Percentiles rank a stretch among this genome's conserved stretches.
Evolutionary conservation across 2,329 filamentous ascomycete species (phyloP).

Genomic region (Pseudogymnoascus sp.): DNA sequence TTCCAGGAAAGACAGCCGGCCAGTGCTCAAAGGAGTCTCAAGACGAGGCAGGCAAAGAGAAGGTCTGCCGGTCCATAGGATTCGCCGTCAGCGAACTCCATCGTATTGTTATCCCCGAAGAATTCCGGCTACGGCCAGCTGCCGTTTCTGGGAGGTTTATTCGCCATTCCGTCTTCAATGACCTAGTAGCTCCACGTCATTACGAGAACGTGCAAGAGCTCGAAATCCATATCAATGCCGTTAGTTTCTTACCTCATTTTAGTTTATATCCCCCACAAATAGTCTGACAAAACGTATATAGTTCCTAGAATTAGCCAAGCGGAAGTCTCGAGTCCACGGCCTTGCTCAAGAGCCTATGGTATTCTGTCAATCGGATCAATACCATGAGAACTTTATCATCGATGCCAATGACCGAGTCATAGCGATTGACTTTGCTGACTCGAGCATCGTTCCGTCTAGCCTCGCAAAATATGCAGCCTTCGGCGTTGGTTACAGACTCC

Average conservation of each 20-base stretch:
- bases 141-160: not conserved
- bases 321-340: conserved; percentile 1
- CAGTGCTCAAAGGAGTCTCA: not conserved
- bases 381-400: conserved; percentile 17
- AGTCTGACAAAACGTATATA: not conserved
- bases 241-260: conserved; percentile 8
- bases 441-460: conserved; percentile 18
- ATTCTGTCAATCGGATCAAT: conserved; percentile 17
- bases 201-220: conserved; percentile 16
- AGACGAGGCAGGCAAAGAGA: conserved; percentile 11
- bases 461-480: conserved; percentile 10
- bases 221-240: conserved; percentile 16
- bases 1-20: not conserved
- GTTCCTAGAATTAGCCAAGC: conserved; percentile 12
- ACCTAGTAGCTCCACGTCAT: conserved; percentile 5
- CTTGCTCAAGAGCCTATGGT: conserved; percentile 17
- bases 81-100: conserved; percentile 14
- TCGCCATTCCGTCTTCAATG: conserved; percentile 12
- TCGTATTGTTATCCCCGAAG: conserved; percentile 16
- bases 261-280: not conserved
- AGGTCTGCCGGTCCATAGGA: conserved; percentile 13
- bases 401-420: conserved; percentile 11
- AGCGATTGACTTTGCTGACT: conserved; percentile 15
- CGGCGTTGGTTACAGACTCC: not conserved
- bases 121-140: conserved; percentile 3